Base-by-base conservation (phyloP, 768 basidiomycete species). In the Pulveroboletus frians region DNA sequence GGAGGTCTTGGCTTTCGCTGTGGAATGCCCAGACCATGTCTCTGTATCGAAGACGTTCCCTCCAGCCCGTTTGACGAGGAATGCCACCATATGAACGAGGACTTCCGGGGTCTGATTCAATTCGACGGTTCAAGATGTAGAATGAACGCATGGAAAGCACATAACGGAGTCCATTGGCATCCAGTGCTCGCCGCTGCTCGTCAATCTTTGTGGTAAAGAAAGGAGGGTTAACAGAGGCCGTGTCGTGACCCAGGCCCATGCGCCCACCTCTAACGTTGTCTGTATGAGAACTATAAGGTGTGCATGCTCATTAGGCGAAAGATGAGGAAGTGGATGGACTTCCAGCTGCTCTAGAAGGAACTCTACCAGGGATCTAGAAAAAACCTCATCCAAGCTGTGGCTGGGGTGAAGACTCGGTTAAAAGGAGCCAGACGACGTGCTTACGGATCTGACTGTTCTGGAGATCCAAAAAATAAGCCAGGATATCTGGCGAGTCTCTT, bases 11-110 rank as follows among this genome's bases (percentile, higher is more conserved):
- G 60, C 84, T 90, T 67, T 96, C 92, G 61, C 93, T 96, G 58
- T 96, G 88, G 64, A 87, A 94, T 0, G 94, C 95, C 94, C 95
- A 99, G 23, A 97, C 76, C 73, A 97, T 91, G 66, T 99, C 95
- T 30, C 96, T 82, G 67, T 88, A 93, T 18, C 90, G 81, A 40
- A 95, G 75, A n/a, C 91, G 78, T 60, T 85, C 82, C 58, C 90
- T 73, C 57, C 80, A 75, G 26, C 77, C 81, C 35, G 79, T 76
- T 53, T 69, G 70, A 31, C 71, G 70, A n/a, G 72, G 72, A 13
- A 72, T 62, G 1, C 65, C 55, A 30, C 65, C 73, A 2, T 66
- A 71, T 8, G 77, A 76, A 20, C 66, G 62, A 31, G 78, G 77
- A 39, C 76, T 76, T 40, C 69, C 74, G 14, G 69, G 66, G 37